A percentile compares a stretch with the other conserved stretches of the same genome.
Conservation (phyloP, 2,329 filamentous ascomycete species). For the Beauveria caledonica region DNA sequence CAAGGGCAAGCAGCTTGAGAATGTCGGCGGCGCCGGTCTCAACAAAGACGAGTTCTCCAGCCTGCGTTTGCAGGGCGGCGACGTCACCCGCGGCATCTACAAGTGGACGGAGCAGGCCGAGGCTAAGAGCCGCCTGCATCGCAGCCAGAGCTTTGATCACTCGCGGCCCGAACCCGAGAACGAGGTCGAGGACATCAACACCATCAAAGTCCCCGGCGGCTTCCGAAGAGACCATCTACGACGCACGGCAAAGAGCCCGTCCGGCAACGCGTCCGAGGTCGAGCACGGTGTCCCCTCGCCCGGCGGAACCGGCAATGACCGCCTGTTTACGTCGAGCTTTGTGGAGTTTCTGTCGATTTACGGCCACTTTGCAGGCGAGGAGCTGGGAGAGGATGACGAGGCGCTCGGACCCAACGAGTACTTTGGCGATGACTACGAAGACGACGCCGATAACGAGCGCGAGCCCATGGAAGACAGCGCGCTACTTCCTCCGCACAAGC, state of each 20-base stretch:
- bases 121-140: constrained; percentile 55
- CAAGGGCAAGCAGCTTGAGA: constrained; percentile 48
- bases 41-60: constrained; percentile 86
- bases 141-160: constrained; percentile 83
- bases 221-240: constrained; percentile 87
- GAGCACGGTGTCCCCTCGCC: constrained; percentile 29
- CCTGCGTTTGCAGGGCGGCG: constrained; percentile 83
- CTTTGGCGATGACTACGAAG: constrained; percentile 62
- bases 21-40: constrained; percentile 26
- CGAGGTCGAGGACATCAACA: constrained; percentile 75
- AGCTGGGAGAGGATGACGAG: constrained; percentile 94
- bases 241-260: constrained; percentile 59
- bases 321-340: constrained; percentile 83
- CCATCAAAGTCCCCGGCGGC: constrained; percentile 87
- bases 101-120: constrained; percentile 90
- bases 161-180: constrained; percentile 70
- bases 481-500: constrained; percentile 66
- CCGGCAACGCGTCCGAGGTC: constrained; percentile 23
- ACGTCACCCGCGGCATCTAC: constrained; percentile 92
- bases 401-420: constrained; percentile 81
- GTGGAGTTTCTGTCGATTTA: constrained; percentile 93
- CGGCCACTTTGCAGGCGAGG: constrained; percentile 94
- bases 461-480: constrained; percentile 83
- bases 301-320: constrained; percentile 26
- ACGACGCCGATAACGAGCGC: constrained; percentile 54